Evolutionary conservation across 805 yeast species (phyloP).

Genomic region (Pichia gijzeniarum): DNA sequence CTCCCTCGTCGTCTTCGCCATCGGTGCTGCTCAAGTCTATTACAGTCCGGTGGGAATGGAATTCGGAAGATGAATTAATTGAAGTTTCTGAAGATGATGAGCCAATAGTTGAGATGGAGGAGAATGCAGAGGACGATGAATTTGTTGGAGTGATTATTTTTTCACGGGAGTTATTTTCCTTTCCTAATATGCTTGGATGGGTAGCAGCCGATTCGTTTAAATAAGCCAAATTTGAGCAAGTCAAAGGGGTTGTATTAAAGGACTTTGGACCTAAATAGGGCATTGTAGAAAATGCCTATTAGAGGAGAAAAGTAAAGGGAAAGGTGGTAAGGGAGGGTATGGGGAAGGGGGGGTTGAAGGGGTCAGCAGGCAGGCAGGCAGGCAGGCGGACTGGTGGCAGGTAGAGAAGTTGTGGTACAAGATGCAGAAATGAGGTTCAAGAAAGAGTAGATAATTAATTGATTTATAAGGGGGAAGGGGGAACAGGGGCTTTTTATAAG

Average conservation of each 20-base stretch:
- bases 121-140: slow-evolving; percentile 19
- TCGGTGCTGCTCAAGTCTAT: slow-evolving; percentile 5
- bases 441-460: too few relatives aligned
- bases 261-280: slow-evolving; percentile 33
- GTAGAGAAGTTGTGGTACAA: too few relatives aligned
- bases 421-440: too few relatives aligned
- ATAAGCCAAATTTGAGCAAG: slow-evolving; percentile 27
- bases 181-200: too few relatives aligned
- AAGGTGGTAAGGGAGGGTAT: too few relatives aligned
- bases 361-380: too few relatives aligned
- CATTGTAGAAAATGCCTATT: slow-evolving; percentile 17
- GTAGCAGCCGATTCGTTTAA: slow-evolving; percentile 18
- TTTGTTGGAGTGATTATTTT: background rate
- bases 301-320: too few relatives aligned
- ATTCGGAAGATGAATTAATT: slow-evolving; percentile 3
- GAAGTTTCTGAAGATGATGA: slow-evolving; percentile 9
- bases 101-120: slow-evolving; percentile 18
- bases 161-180: too few relatives aligned
- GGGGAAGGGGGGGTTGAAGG: too few relatives aligned
- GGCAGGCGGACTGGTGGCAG: too few relatives aligned
- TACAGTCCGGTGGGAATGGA: slow-evolving; percentile 8
- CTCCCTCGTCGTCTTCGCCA: slow-evolving; percentile 16
- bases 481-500: too few relatives aligned
- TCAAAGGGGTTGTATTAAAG: slow-evolving; percentile 31
- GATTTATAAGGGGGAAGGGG: too few relatives aligned